Evolutionary conservation across 2,329 filamentous ascomycete genomes (phyloP).

Genomic region (Paramyrothecium roridum): DNA sequence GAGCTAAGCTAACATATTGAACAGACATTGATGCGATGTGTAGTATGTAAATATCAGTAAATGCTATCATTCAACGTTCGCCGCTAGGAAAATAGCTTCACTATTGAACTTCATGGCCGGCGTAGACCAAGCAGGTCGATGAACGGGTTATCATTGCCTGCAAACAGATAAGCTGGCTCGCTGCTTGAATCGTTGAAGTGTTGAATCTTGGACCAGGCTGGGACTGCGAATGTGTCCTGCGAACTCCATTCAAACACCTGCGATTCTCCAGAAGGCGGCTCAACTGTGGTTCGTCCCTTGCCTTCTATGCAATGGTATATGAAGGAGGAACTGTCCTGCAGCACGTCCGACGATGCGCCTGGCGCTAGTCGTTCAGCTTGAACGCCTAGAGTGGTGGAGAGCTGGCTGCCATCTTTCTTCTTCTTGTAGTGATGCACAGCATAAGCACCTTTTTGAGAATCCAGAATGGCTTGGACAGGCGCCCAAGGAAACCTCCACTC

Average conservation of each 20-base stretch:
- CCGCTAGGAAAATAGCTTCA: too few relatives aligned
- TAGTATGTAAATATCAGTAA: too few relatives aligned
- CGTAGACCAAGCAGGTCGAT: constrained; percentile 24
- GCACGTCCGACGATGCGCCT: constrained; percentile 23
- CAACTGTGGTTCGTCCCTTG: constrained; percentile 37
- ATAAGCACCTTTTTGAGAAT: constrained; percentile 23
- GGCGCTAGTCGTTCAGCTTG: constrained; percentile 44
- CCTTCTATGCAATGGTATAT: constrained; percentile 53
- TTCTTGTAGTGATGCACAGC: constrained; percentile 33
- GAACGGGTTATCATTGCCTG: constrained; percentile 29
- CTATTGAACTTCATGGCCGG: background rate
- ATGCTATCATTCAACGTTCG: too few relatives aligned
- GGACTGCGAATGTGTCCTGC: constrained; percentile 51
- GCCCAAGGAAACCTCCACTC: constrained; percentile 42
- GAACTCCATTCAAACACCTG: constrained; percentile 38
- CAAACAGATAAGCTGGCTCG: constrained; percentile 28
- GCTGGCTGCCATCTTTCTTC: constrained; percentile 16
- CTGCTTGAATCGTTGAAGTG: constrained; percentile 33
- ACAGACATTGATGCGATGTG: too few relatives aligned
- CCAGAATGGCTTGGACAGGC: constrained; percentile 34
- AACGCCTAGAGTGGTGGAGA: constrained; percentile 44
- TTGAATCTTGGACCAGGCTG: constrained; percentile 46
- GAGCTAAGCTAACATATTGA: too few relatives aligned
- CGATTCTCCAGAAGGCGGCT: constrained; percentile 22
- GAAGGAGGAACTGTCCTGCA: constrained; percentile 45